These are phyloP conservation scores for Perkinsus chesapeaki DNA, from an alignment of 169 alveolate species.

Conservation along the genomic window DNA sequence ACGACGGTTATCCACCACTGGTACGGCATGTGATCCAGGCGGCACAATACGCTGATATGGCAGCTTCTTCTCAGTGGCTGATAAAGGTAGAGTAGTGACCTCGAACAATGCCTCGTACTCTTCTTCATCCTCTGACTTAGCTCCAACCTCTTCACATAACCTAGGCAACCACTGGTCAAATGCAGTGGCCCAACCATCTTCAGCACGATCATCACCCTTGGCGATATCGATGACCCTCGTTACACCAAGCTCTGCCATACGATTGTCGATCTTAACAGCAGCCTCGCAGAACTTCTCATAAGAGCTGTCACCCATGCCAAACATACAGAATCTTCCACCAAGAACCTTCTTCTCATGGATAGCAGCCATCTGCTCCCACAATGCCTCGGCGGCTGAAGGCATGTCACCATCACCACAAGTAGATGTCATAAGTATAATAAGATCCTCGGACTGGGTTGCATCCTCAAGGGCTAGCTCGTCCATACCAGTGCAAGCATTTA, in stretches of 20 bases:
- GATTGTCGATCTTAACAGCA: constrained; percentile 41
- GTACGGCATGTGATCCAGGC: constrained; percentile 23
- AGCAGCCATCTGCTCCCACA: neutral
- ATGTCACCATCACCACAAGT: constrained; percentile 10
- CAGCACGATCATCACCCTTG: constrained; percentile 44
- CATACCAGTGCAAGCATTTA: neutral
- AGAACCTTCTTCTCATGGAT: neutral
- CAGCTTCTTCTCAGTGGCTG: neutral
- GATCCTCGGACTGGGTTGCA: neutral
- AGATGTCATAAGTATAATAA: neutral
- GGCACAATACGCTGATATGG: constrained; percentile 30
- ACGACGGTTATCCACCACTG: constrained; percentile 18
- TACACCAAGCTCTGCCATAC: constrained; percentile 42
- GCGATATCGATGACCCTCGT: constrained; percentile 32
- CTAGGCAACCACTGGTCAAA: constrained; percentile 39
- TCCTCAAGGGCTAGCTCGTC: neutral
- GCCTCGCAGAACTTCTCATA: constrained; percentile 47
- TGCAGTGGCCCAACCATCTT: constrained; percentile 39
- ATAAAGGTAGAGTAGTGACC: neutral
- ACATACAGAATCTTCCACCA: constrained; percentile 9
- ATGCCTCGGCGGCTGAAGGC: neutral
- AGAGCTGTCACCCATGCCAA: constrained; percentile 50
- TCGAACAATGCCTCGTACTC: neutral
- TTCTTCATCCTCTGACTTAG: neutral
- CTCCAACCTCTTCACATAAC: constrained; percentile 11